Evolutionary conservation across 78 protist genomes (phyloP).

Genomic region (Anaeramoeba flamelloides): DNA sequence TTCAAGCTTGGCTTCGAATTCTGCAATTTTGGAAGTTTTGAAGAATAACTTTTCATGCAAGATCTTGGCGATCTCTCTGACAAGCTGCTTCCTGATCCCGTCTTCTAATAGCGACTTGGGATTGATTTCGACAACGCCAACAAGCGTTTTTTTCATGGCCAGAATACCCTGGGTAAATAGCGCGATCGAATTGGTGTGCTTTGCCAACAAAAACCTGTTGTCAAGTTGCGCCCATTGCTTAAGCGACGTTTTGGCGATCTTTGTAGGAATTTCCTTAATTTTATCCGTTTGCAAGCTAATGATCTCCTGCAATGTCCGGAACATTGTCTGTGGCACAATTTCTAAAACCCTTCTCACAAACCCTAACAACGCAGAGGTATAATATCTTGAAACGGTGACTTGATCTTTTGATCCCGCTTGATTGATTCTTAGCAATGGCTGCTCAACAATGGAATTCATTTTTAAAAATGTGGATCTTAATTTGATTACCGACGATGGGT

Average conservation of each 20-base stretch:
- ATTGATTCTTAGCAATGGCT: conserved; percentile 71
- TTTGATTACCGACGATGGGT: conserved; percentile 35
- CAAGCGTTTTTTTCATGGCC: conserved; percentile 83
- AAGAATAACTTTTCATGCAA: conserved; percentile 41
- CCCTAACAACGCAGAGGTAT: conserved; percentile 51
- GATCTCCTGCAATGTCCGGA: conserved; percentile 47
- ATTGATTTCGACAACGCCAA: conserved; percentile 69
- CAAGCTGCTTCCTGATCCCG: conserved; percentile 80
- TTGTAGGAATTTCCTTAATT: conserved; percentile 54
- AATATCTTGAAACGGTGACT: conserved; percentile 67
- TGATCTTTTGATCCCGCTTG: conserved; percentile 64
- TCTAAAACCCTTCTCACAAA: conserved; percentile 72
- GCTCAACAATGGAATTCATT: conserved; percentile 67
- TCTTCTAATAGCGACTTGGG: conserved; percentile 61
- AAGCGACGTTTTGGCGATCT: conserved; percentile 47
- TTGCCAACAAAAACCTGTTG: conserved; percentile 53
- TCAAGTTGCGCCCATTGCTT: conserved; percentile 65
- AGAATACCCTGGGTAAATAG: conserved; percentile 80
- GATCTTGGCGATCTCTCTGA: conserved; percentile 38
- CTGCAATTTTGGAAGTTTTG: neutral
- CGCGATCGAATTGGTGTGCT: conserved; percentile 36
- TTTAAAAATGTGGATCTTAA: conserved; percentile 82
- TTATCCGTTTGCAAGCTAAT: conserved; percentile 48
- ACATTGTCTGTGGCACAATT: conserved; percentile 70
- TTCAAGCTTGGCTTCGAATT: conserved; percentile 7